Evolutionary conservation across 2,329 filamentous ascomycete species (phyloP), one percentile per base, ranked within the genome.

Genomic region (Aspergillus ruber): DNA sequence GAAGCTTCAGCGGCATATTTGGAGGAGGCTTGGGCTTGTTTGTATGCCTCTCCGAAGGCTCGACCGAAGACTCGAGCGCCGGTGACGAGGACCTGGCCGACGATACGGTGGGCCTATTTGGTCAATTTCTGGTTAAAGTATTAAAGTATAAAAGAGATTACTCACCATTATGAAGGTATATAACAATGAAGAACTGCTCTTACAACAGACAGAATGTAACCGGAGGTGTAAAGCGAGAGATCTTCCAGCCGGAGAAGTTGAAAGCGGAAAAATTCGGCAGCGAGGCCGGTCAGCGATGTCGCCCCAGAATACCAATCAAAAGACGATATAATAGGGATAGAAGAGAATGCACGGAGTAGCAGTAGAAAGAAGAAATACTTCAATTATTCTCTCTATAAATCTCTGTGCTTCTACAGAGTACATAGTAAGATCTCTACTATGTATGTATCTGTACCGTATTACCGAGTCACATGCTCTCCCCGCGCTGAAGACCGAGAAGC

Each of bases 11-110:
- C 84, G 58, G 85, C 83, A 70, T 94, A 93, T 68, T 87, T 81
- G 53, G 86, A 87, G 3, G 90, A 86, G 29, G 91, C 91, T 50
- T 89, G 83, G 43, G 93, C 93, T 77, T 98, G 93, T 69, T 88
- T 90, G 76, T 94, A 98, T 56, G 93, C 93, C 74, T 96, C 93
- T 62, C 84, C 77, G 67, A 97, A 93, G 61, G 93, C 90, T 59
- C 90, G 88, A 56, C 90, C 90, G 68, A 98, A 82, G 59, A 97
- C 93, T 61, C 93, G 88, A 53, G 84, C 81, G 75, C 91, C 91
- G 63, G 89, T 90, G 57, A 97, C 70, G 72, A 96, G 83, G 73
- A 95, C 90, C 74, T 94, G 88, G 53, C 88, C 88, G 75, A 98
- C 85, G 72, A 96, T 86, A 64, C 90, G 88, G 77, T 97, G 89